These are phyloP conservation scores for Nicotiana paniculata DNA, from an alignment of 257 asterid species.

Conservation along the genomic window DNA sequence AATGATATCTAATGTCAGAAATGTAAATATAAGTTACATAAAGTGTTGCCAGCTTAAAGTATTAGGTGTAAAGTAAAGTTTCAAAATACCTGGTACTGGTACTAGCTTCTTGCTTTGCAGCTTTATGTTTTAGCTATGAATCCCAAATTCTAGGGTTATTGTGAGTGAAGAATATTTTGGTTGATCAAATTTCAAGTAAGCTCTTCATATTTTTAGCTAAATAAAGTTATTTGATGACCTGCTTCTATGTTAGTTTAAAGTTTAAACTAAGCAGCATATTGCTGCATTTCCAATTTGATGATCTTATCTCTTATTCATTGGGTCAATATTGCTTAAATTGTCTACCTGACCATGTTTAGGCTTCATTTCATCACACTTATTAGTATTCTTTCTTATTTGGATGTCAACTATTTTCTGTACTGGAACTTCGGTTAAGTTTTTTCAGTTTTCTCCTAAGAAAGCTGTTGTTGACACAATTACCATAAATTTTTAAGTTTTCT, in stretches of 20 bases:
- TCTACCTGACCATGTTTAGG: background rate
- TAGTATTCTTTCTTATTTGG: too few species aligned
- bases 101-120: slow-evolving; percentile 16
- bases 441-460: background rate
- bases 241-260: background rate
- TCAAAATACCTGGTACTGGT: slow-evolving; percentile 14
- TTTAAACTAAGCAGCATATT: background rate
- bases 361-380: background rate
- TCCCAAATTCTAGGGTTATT: slow-evolving; percentile 37
- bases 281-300: background rate
- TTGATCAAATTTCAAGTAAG: background rate
- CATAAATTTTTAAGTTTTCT: background rate
- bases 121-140: slow-evolving; percentile 22
- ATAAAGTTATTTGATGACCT: background rate
- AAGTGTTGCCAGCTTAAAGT: background rate
- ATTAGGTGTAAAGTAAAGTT: slow-evolving; percentile 12
- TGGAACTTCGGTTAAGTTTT: too few species aligned
- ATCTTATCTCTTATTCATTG: slow-evolving; percentile 5
- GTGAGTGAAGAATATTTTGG: background rate
- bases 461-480: background rate
- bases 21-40: slow-evolving; percentile 12
- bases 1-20: slow-evolving; percentile 14
- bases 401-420: too few species aligned
- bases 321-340: background rate
- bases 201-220: background rate